Evolutionary conservation across 2,329 filamentous ascomycete genomes (phyloP).

Genomic region (Colletotrichum agaves): DNA sequence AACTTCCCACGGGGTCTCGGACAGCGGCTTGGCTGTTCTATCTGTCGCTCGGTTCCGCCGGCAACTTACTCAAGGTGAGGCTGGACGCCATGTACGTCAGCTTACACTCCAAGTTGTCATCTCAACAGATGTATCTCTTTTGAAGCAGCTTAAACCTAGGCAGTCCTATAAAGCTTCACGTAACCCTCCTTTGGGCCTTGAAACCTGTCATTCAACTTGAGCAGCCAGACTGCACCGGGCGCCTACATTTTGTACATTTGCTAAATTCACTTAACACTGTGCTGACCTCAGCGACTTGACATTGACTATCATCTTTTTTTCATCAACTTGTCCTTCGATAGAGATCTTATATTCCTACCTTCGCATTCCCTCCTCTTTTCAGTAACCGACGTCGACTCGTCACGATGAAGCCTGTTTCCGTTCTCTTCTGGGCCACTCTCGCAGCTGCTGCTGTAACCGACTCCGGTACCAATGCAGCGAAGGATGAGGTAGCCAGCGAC

Average conservation of each 20-base stretch:
- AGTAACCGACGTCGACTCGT: neutral
- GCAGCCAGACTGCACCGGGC: slow-evolving; percentile 8
- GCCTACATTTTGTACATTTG: slow-evolving; percentile 11
- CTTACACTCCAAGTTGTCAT: neutral
- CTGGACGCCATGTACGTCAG: neutral
- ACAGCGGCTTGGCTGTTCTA: neutral
- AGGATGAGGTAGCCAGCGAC: neutral
- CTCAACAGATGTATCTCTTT: too few species aligned
- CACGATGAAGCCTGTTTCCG: slow-evolving; percentile 28
- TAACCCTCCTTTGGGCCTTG: neutral
- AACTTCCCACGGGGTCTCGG: slow-evolving; percentile 4
- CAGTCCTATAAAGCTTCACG: slow-evolving; percentile 19
- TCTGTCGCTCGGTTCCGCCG: neutral
- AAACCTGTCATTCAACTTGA: neutral
- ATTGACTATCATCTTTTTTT: neutral
- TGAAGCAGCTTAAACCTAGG: too few species aligned
- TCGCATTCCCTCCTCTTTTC: neutral
- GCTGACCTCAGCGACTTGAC: neutral
- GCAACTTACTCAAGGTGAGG: neutral
- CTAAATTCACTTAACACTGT: neutral
- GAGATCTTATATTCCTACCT: neutral
- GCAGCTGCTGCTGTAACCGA: slow-evolving; percentile 24
- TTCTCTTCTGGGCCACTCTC: slow-evolving; percentile 23
- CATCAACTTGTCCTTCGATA: neutral
- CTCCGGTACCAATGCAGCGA: slow-evolving; percentile 3